phyloP scores from a whole-genome alignment of 2,329 filamentous ascomycete species.

The Aspergillus latus region DNA sequence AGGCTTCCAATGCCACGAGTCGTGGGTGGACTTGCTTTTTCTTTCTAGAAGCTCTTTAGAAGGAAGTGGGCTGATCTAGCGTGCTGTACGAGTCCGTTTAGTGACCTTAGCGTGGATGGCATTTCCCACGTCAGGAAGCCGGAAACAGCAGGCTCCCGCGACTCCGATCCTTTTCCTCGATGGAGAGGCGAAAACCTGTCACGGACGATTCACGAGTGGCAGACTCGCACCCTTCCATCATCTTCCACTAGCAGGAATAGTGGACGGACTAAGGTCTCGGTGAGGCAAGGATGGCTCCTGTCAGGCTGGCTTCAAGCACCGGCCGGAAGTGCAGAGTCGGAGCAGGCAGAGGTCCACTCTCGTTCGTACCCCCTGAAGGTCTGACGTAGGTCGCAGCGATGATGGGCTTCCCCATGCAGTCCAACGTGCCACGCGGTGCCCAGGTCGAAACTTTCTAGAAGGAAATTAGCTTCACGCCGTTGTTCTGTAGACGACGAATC shows the following conservation, averaged over 20 bases:
- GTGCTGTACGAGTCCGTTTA: constrained; percentile 20
- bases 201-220: background rate
- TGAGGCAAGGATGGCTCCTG: constrained; percentile 7
- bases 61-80: constrained; percentile 22
- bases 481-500: constrained; percentile 6
- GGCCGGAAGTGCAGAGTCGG: background rate
- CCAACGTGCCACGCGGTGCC: constrained; percentile 21
- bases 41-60: constrained; percentile 22
- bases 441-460: constrained; percentile 37
- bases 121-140: constrained; percentile 3
- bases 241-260: constrained; percentile 4
- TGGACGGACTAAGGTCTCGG: constrained; percentile 4
- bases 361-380: constrained; percentile 10
- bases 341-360: background rate
- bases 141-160: constrained; percentile 1
- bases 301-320: constrained; percentile 1
- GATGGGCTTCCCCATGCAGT: constrained; percentile 16
- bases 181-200: background rate
- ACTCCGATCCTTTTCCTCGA: background rate
- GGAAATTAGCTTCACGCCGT: constrained; percentile 33
- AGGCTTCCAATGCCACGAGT: background rate
- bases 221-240: background rate
- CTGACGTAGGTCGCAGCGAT: constrained; percentile 9
- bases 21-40: background rate
- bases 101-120: constrained; percentile 16